These are phyloP conservation scores for Linaria vulgaris DNA, from an alignment of 257 asterid species.

Conservation along the genomic window DNA sequence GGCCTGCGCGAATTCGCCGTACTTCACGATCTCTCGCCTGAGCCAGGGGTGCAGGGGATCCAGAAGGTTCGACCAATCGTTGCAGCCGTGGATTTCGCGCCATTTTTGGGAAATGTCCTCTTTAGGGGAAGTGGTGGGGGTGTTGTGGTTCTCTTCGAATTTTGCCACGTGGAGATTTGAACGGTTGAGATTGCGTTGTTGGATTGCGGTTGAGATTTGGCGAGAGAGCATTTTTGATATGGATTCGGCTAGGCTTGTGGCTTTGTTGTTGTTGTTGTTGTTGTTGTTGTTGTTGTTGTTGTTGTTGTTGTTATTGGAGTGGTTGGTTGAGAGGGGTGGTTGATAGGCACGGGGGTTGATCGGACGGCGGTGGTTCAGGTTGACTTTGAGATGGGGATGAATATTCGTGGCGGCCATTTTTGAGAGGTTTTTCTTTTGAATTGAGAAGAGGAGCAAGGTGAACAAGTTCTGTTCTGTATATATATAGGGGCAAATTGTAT, in stretches of 20 bases:
- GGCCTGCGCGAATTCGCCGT: conserved; percentile 80
- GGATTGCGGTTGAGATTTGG: conserved; percentile 46
- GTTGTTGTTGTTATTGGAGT: conserved; percentile 10
- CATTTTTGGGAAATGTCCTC: conserved; percentile 52
- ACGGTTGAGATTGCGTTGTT: conserved; percentile 22
- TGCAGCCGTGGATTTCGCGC: conserved; percentile 59
- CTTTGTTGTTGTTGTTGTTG: conserved; percentile 31
- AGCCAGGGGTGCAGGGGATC: conserved; percentile 71
- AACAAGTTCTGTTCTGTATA: not conserved
- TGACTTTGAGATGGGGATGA: conserved; percentile 26
- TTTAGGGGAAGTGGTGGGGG: conserved; percentile 53
- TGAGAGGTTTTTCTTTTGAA: not conserved
- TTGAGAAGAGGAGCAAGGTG: not conserved
- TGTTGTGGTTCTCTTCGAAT: conserved; percentile 43
- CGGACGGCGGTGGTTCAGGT: conserved; percentile 4
- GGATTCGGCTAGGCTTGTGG: conserved; percentile 46
- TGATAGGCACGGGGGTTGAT: conserved; percentile 13
- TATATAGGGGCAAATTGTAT: conserved; percentile 1
- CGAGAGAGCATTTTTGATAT: conserved; percentile 46
- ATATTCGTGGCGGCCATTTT: conserved; percentile 38
- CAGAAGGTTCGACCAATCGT: conserved; percentile 60
- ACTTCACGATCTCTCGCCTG: conserved; percentile 61
- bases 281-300: conserved; percentile 31
- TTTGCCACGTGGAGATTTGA: conserved; percentile 13
- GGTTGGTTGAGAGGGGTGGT: conserved; percentile 25